phyloP scores from a whole-genome alignment of 129 eudicot species.

The sunflower (Helianthus annuus) region HanXRQr2.0-SUNRISE NC_035441.2:119819111-119819610 shows the following conservation, averaged over 20 bases:
- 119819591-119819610: conserved; percentile 76
- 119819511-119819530: conserved; percentile 1
- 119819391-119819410: conserved; percentile 98
- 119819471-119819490: conserved; percentile 3
- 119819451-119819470: neutral
- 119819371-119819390: conserved; percentile 95
- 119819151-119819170: conserved; percentile 95
- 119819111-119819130: conserved; percentile 82
- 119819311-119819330: conserved; percentile 72
- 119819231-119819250: no score
- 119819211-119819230: neutral
- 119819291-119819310: conserved; percentile 98
- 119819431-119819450: conserved; percentile 80
- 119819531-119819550: conserved; percentile 84
- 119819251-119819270: neutral
- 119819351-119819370: conserved; percentile 89
- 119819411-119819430: conserved; percentile 98
- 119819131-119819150: conserved; percentile 68
- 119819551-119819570: conserved; percentile 79
- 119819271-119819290: conserved; percentile 67
- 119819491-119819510: conserved; percentile 2
- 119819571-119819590: conserved; percentile 93
- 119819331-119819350: conserved; percentile 82
- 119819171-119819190: conserved; percentile 98
- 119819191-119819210: conserved; percentile 92